Conservation (phyloP, 768 basidiomycete genomes). For the Paxillus involutus region DNA sequence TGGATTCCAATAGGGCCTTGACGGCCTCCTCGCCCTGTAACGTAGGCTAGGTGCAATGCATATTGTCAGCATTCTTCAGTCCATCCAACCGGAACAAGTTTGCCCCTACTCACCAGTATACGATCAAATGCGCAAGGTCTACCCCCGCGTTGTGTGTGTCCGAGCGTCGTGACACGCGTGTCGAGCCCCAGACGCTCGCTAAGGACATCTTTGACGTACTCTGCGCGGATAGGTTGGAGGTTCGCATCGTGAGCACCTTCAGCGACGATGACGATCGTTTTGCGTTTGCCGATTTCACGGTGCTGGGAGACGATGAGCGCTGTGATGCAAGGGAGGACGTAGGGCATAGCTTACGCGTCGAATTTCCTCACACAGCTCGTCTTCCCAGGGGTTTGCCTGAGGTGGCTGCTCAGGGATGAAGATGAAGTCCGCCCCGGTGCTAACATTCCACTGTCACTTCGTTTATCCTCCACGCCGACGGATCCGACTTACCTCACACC, state of each 20-base stretch:
- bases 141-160: slow-evolving; percentile 96
- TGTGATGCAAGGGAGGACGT: background rate
- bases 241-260: slow-evolving; percentile 91
- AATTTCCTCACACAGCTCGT: slow-evolving; percentile 86
- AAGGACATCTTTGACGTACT: slow-evolving; percentile 88
- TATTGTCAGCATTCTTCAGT: slow-evolving; percentile 3
- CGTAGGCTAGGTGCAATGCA: slow-evolving; percentile 64
- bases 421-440: slow-evolving; percentile 92
- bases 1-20: slow-evolving; percentile 80
- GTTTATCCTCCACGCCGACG: background rate
- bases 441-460: slow-evolving; percentile 28
- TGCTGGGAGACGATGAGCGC: slow-evolving; percentile 52
- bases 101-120: slow-evolving; percentile 63
- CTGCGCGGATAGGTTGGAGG: slow-evolving; percentile 89
- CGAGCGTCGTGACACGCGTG: slow-evolving; percentile 94
- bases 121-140: slow-evolving; percentile 92
- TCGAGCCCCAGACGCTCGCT: slow-evolving; percentile 86
- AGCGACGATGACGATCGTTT: slow-evolving; percentile 97
- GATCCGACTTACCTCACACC: slow-evolving; percentile 69
- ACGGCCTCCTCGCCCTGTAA: slow-evolving; percentile 96
- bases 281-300: slow-evolving; percentile 88
- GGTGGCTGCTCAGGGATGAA: slow-evolving; percentile 97
- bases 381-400: slow-evolving; percentile 77
- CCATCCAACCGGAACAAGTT: background rate
- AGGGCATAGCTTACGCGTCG: slow-evolving; percentile 53